Base-by-base conservation (phyloP, 805 yeast species). In the Wickerhamomyces ciferrii region DNA sequence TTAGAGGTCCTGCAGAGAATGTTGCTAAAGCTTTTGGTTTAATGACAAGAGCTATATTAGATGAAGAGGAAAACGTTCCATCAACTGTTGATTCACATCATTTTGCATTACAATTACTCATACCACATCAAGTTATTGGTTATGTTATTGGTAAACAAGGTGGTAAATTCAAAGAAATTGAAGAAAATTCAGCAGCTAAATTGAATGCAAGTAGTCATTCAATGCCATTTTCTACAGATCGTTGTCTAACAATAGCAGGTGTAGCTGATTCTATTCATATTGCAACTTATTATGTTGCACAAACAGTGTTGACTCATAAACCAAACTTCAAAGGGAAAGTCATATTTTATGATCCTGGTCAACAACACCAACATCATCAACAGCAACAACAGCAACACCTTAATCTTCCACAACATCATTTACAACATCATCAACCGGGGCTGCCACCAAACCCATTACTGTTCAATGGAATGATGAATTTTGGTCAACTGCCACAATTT, bases 181-280 rank as follows among this genome's bases (percentile, higher is more conserved):
- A 88, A 63, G 90, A 84, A 46, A 75, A 76, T 50, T 85, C 94
- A 15, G 90, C 92, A 3, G 91, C 96, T 2, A 74, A 78, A 47
- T 71, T 89, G 46, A 77, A 74, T 53, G 94, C 95, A 2, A 86
- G 84, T 21, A 88, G 84, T 38, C 78, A 79, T 41, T 77, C 83
- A 15, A 67, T 89, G 53, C 87, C 94, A 1, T 77, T 76, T 49
- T 84, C 92, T 0, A 87, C 90, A 15, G 96, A 89, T 61, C 73
- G 96, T 48, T 71, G 85, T 19, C 68, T 89, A 42, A 72, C 81
- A 21, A 75, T 88, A 8, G 70, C 75, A 5, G 96, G 96, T 7
- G 92, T 86, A 14, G 89, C 90, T 1, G 96, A 88, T 66, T 90
- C 96, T 2, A 78, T 89, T 38, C 95, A 87, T 59, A 86, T 87